phyloP scores from a whole-genome alignment of 345 rosid genomes.

The Toxicodendron radicans region DNA sequence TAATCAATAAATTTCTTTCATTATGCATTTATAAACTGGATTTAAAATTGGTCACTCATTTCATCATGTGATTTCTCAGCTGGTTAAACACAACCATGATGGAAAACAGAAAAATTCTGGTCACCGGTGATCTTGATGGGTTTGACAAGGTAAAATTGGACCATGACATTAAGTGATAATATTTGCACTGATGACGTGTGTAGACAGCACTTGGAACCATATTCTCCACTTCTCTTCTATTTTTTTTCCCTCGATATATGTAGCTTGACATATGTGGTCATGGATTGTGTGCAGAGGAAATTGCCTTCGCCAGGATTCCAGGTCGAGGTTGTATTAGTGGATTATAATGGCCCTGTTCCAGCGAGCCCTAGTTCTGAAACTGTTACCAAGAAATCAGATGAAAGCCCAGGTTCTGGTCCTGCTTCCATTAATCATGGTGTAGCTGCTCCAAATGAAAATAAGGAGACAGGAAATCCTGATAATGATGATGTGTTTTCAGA shows the following conservation, averaged over 20 bases:
- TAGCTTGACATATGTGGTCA: not conserved
- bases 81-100: slow-evolving; percentile 87
- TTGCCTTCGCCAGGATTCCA: slow-evolving; percentile 85
- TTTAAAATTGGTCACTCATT: slow-evolving; percentile 7
- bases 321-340: slow-evolving; percentile 73
- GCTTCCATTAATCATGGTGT: slow-evolving; percentile 31
- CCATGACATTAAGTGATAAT: not conserved
- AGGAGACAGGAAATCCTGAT: slow-evolving; percentile 41
- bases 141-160: slow-evolving; percentile 66
- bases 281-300: slow-evolving; percentile 58
- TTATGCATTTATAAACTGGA: slow-evolving; percentile 10
- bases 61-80: slow-evolving; percentile 35
- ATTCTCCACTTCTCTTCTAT: too few relatives aligned
- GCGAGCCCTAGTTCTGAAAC: slow-evolving; percentile 31
- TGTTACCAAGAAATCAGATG: slow-evolving; percentile 38
- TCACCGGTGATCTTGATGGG: slow-evolving; percentile 65
- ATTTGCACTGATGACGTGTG: not conserved
- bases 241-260: not conserved
- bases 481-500: slow-evolving; percentile 85
- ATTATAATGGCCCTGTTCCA: slow-evolving; percentile 38
- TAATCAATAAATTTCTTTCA: not conserved
- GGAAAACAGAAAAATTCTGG: slow-evolving; percentile 70
- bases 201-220: not conserved
- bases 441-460: slow-evolving; percentile 40
- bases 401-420: slow-evolving; percentile 37